Evolutionary conservation across 345 rosid genomes (phyloP), one percentile per base, ranked within the genome.

Genomic region (Arabis hirsuta): DNA sequence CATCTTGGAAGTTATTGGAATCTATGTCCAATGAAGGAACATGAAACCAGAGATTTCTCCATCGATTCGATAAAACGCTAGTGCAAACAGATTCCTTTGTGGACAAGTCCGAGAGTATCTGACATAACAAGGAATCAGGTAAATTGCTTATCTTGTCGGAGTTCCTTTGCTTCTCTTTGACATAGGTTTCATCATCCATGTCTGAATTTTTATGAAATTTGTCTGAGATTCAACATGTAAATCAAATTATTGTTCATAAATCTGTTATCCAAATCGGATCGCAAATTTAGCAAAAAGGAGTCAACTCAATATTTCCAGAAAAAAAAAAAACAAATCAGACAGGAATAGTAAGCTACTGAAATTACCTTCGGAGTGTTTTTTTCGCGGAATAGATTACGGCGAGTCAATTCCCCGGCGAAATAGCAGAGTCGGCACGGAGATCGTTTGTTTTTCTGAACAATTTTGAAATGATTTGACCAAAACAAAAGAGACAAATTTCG

Each of bases 71-170:
- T 47, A 76, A 55, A 55, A 62, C 22, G 65, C 79, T 61, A 3
- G 79, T 69, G 64, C 54, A 8, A 29, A 76, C 71, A 1, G 74
- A 61, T 43, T 69, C 65, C 53, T 69, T 29, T 0, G 79, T 76
- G 27, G 75, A 27, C 13, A 76, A 42, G 6, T 27, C 19, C 1
- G 75, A 55, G 46, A 76, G 65, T 6, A 76, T 76, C 20, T 47
- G 64, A 55, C 71, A 69, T 48, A 76, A 5, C 69, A 76, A 62
- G 0, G 65, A 36, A 69, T 76, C 75, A 34, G 74, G 74, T 36
- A 75, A 39, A 41, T 69, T 27, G 44, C 75, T 76, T 55, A 69
- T 27, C 36, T 20, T 62, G 2, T 69, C 59, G 5, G 20, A 43
- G 22, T 62, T 45, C 27, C 12, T 55, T 27, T 55, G 79, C 13